Evolutionary conservation across 192 early-diverging fungal species (phyloP).

Genomic region (Coemansia sp.): DNA sequence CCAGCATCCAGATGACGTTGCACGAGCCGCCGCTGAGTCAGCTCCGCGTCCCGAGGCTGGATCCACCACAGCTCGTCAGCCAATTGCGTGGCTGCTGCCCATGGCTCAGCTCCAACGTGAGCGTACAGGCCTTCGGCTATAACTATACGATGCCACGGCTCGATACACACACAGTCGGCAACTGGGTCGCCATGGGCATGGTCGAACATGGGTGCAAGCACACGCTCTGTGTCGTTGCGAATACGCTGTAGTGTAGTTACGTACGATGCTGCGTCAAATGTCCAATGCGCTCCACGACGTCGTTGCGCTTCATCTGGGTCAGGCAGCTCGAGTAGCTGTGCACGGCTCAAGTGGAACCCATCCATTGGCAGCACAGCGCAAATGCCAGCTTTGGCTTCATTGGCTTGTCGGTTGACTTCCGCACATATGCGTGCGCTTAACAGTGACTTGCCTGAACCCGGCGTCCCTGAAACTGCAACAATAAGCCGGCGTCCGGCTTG

Average conservation of each 20-base stretch:
- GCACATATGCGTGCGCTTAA: constrained; percentile 23
- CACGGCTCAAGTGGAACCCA: constrained; percentile 58
- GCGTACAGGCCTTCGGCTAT: constrained; percentile 59
- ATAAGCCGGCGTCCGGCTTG: constrained; percentile 16
- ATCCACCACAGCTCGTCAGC: constrained; percentile 59
- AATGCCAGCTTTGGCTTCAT: neutral
- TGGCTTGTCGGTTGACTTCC: constrained; percentile 8
- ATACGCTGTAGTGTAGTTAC: constrained; percentile 21
- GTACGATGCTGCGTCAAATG: constrained; percentile 53
- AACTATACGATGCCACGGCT: constrained; percentile 46
- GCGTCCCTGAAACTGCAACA: constrained; percentile 29
- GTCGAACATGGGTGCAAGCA: constrained; percentile 55
- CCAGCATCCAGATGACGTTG: constrained; percentile 50
- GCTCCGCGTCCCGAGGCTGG: constrained; percentile 11
- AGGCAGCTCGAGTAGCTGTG: constrained; percentile 11
- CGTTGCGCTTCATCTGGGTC: constrained; percentile 45
- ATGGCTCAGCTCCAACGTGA: constrained; percentile 39
- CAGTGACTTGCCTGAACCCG: constrained; percentile 40
- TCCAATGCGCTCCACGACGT: constrained; percentile 59
- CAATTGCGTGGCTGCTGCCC: constrained; percentile 27
- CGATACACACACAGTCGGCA: constrained; percentile 31
- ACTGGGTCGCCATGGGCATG: constrained; percentile 58
- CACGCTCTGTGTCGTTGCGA: neutral
- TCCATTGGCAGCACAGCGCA: constrained; percentile 59
- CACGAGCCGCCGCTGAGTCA: constrained; percentile 38